These are phyloP conservation scores for Citrus inodora DNA, from an alignment of 345 rosid genomes.

Conservation along the genomic window DNA sequence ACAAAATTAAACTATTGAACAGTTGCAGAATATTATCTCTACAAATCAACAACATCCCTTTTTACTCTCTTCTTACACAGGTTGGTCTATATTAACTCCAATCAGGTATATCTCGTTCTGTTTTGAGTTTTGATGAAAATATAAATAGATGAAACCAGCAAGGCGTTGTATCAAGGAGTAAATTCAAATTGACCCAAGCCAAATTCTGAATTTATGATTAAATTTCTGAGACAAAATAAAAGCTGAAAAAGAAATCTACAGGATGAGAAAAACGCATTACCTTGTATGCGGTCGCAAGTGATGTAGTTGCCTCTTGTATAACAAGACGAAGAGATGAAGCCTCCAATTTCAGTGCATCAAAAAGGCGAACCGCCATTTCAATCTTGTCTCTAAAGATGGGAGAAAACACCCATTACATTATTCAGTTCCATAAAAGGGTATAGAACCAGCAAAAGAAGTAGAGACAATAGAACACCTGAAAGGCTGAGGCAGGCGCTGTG, in stretches of 20 bases:
- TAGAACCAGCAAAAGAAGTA: constrained; percentile 17
- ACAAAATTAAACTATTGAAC: neutral
- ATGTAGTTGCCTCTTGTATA: constrained; percentile 78
- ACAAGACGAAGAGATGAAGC: constrained; percentile 63
- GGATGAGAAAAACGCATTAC: constrained; percentile 29
- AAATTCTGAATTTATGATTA: neutral
- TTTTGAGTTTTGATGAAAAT: neutral
- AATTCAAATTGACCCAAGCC: neutral
- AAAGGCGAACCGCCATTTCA: constrained; percentile 89
- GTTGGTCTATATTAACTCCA: neutral
- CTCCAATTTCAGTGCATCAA: constrained; percentile 80
- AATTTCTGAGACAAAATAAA: neutral
- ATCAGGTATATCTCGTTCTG: neutral
- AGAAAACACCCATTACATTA: constrained; percentile 14
- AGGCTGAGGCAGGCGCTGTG: constrained; percentile 85
- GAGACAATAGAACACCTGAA: constrained; percentile 59
- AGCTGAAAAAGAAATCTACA: neutral
- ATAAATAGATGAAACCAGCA: neutral
- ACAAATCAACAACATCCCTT: neutral
- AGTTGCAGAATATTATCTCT: neutral
- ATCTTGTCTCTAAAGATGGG: constrained; percentile 67
- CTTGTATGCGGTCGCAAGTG: constrained; percentile 87
- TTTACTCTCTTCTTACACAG: neutral
- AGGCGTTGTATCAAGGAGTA: neutral
- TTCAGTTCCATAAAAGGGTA: constrained; percentile 13